Evolutionary conservation across 2,329 filamentous ascomycete species (phyloP).

Genomic region (Fusarium sp.): DNA sequence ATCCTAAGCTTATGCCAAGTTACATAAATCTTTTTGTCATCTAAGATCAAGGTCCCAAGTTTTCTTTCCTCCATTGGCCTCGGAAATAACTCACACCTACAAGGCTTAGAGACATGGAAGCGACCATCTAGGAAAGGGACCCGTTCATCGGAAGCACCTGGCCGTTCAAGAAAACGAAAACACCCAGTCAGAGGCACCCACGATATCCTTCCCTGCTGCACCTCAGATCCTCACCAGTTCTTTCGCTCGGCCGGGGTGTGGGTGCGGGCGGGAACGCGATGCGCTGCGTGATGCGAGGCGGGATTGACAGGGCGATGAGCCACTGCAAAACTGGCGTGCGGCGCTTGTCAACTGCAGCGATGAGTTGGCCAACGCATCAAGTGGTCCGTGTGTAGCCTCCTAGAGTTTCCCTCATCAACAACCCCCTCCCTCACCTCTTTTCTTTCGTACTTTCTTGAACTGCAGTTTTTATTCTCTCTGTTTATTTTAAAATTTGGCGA

Average conservation of each 20-base stretch:
- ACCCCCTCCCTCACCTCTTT: conserved; percentile 34
- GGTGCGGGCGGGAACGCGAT: conserved; percentile 32
- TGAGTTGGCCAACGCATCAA: conserved; percentile 55
- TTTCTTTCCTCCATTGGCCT: neutral
- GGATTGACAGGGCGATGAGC: conserved; percentile 40
- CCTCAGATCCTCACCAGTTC: conserved; percentile 34
- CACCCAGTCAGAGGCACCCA: conserved; percentile 32
- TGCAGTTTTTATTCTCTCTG: neutral
- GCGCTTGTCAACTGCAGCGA: conserved; percentile 54
- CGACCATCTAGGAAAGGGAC: conserved; percentile 6
- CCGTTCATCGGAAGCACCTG: conserved; percentile 33
- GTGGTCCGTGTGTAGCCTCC: conserved; percentile 53
- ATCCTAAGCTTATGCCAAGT: neutral
- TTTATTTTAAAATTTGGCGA: neutral
- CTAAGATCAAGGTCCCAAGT: neutral
- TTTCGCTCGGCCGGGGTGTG: conserved; percentile 26
- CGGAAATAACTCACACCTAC: neutral
- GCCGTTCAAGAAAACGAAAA: conserved; percentile 21
- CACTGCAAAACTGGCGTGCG: conserved; percentile 37
- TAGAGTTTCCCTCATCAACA: conserved; percentile 43
- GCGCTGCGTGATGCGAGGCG: conserved; percentile 34
- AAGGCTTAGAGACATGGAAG: neutral
- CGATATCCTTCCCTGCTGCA: conserved; percentile 31
- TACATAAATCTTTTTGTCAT: neutral
- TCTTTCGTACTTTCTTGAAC: conserved; percentile 20